These are phyloP conservation scores for Fragaria vesca DNA, from an alignment of 306 rosid genomes.

Conservation along the genomic window DNA sequence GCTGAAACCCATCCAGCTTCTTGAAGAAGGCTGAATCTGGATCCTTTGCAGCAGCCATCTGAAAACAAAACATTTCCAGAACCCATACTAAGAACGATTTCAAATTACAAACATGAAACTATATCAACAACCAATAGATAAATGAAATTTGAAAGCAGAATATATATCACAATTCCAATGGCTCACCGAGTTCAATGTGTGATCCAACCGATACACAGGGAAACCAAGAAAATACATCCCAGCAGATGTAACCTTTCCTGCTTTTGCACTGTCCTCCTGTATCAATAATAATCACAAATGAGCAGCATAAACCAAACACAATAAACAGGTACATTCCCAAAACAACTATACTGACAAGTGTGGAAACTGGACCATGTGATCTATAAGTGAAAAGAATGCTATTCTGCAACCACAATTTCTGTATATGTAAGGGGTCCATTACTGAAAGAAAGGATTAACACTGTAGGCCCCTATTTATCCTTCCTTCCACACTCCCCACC, in stretches of 20 bases:
- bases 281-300: constrained; percentile 21
- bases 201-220: constrained; percentile 93
- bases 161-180: constrained; percentile 14
- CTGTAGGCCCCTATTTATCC: not conserved
- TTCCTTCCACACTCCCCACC: not conserved
- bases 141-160: constrained; percentile 4
- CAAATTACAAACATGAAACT: constrained; percentile 15
- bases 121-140: not conserved
- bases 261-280: constrained; percentile 90
- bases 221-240: constrained; percentile 99
- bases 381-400: not conserved
- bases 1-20: constrained; percentile 91
- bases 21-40: constrained; percentile 92
- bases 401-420: not conserved
- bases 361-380: not conserved
- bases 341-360: not conserved
- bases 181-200: constrained; percentile 77
- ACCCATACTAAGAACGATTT: constrained; percentile 23
- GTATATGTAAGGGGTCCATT: not conserved
- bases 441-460: not conserved
- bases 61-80: constrained; percentile 26
- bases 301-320: constrained; percentile 18
- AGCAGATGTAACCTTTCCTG: constrained; percentile 85
- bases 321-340: constrained; percentile 16
- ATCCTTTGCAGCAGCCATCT: constrained; percentile 93